phyloP scores from a whole-genome alignment of 2,329 filamentous ascomycete species.

The Daldinia sp. region DNA sequence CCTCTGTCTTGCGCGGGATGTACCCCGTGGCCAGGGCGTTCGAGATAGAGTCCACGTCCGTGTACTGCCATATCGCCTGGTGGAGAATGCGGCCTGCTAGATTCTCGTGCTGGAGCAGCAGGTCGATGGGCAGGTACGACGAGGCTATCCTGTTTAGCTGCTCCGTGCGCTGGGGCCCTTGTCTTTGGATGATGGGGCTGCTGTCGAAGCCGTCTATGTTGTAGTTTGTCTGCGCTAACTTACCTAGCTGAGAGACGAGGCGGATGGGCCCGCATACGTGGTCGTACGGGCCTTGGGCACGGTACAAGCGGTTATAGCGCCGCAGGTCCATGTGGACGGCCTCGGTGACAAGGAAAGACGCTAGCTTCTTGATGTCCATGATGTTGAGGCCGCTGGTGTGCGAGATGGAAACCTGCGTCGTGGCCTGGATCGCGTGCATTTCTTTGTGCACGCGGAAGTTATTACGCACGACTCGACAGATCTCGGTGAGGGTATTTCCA shows the following conservation, averaged over 20 bases:
- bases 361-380: constrained; percentile 40
- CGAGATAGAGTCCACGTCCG: constrained; percentile 10
- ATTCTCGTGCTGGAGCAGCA: background rate
- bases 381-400: constrained; percentile 39
- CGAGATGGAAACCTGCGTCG: constrained; percentile 36
- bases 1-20: background rate
- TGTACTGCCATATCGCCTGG: constrained; percentile 33
- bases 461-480: constrained; percentile 23
- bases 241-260: constrained; percentile 1
- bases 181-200: background rate
- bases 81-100: constrained; percentile 23
- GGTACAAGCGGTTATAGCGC: constrained; percentile 22
- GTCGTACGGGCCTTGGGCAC: background rate
- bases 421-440: constrained; percentile 26
- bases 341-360: constrained; percentile 18
- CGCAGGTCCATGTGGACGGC: background rate
- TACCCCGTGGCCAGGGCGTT: background rate
- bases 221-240: background rate
- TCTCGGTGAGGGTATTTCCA: background rate
- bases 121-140: background rate
- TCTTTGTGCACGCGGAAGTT: constrained; percentile 40
- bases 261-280: constrained; percentile 18
- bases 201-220: background rate
- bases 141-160: constrained; percentile 23
- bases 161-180: background rate